Conservation (phyloP, 805 yeast genomes). For the Kluyveromyces siamensis region DNA sequence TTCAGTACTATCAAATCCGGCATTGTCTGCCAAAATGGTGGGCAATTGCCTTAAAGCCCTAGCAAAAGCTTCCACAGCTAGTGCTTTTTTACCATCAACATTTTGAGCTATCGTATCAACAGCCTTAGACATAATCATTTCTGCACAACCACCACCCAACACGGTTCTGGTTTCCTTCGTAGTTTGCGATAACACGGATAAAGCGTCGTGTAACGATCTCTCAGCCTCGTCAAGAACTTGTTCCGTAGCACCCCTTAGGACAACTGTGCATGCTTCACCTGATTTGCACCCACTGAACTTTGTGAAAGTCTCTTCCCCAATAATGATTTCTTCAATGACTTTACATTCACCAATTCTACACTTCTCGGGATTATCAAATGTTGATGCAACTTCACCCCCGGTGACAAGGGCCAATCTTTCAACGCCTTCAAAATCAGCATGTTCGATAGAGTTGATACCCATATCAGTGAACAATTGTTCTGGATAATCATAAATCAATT, state of each 20-base stretch:
- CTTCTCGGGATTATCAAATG: slow-evolving; percentile 85
- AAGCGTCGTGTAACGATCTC: slow-evolving; percentile 93
- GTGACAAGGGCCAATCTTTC: slow-evolving; percentile 94
- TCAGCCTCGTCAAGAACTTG: slow-evolving; percentile 95
- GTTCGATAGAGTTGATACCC: slow-evolving; percentile 86
- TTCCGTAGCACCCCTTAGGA: slow-evolving; percentile 94
- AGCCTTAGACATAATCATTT: slow-evolving; percentile 94
- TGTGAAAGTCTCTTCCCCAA: slow-evolving; percentile 87
- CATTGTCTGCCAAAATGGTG: slow-evolving; percentile 91
- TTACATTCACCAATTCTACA: slow-evolving; percentile 87
- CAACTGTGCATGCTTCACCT: slow-evolving; percentile 94
- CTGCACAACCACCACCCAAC: slow-evolving; percentile 92
- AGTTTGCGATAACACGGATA: slow-evolving; percentile 91
- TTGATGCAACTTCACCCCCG: slow-evolving; percentile 96
- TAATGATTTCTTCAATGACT: slow-evolving; percentile 77
- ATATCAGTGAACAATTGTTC: slow-evolving; percentile 89
- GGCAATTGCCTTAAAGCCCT: slow-evolving; percentile 92
- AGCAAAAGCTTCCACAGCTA: slow-evolving; percentile 93
- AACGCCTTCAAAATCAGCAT: slow-evolving; percentile 96
- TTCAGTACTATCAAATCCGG: slow-evolving; percentile 92
- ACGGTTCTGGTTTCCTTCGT: slow-evolving; percentile 87
- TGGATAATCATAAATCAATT: slow-evolving; percentile 95
- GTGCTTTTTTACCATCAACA: slow-evolving; percentile 83
- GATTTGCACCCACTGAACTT: slow-evolving; percentile 93
- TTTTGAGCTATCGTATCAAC: slow-evolving; percentile 89